Conservation (phyloP, 352 stramenopile genomes). For the Phytophthora cactorum region DNA sequence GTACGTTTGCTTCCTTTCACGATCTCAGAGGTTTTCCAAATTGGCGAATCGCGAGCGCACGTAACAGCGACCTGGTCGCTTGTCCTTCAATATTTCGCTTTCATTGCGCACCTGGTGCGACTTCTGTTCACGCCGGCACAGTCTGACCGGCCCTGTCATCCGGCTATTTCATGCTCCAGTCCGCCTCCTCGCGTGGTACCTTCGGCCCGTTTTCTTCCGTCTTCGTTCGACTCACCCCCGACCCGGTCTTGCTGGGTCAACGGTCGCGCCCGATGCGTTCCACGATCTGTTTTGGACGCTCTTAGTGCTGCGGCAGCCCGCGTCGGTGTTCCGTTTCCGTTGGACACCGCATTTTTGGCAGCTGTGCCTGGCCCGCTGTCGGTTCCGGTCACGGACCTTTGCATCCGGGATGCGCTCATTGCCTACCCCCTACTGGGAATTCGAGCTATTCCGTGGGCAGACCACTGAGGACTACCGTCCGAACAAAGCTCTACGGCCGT, state of each 20-base stretch:
- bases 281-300: background rate
- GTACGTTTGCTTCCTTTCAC: too few relatives aligned
- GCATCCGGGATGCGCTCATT: slow-evolving; percentile 9
- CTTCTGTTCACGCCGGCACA: background rate
- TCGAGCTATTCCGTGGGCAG: slow-evolving; percentile 17
- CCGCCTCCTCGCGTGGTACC: background rate
- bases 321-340: background rate
- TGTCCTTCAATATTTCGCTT: background rate
- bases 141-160: background rate
- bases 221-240: background rate
- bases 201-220: background rate
- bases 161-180: background rate
- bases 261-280: background rate
- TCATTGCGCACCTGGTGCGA: background rate
- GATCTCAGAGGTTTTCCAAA: too few relatives aligned
- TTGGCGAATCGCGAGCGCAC: too few relatives aligned
- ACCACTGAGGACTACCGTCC: slow-evolving; percentile 10
- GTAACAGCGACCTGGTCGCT: slow-evolving; percentile 13
- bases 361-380: background rate
- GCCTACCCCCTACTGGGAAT: background rate
- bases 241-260: background rate
- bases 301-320: background rate
- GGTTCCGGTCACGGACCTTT: background rate
- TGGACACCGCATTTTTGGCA: background rate
- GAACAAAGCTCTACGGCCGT: slow-evolving; percentile 16